Percentiles rank a stretch among this genome's conserved stretches.
phyloP scores from a whole-genome alignment of 1,139 yeast genomes.

The Kluyveromyces sp. region DNA sequence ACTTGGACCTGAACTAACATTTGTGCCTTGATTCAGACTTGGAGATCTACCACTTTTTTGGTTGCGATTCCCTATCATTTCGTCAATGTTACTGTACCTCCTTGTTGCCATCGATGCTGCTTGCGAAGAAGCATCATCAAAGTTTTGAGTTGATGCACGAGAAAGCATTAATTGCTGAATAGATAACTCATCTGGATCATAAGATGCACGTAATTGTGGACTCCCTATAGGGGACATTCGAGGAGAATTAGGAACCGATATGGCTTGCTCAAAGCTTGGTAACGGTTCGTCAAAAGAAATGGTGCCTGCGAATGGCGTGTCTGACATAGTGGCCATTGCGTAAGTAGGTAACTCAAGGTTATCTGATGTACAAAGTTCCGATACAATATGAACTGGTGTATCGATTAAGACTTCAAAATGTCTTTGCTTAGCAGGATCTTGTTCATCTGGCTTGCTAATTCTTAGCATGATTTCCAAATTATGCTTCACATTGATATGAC shows the following conservation, averaged over 20 bases:
- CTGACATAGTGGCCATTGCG: conserved; percentile 35
- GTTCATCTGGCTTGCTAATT: conserved; percentile 56
- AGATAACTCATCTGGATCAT: conserved; percentile 22
- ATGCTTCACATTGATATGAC: conserved; percentile 66
- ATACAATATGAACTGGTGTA: conserved; percentile 68
- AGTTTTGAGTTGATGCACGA: conserved; percentile 15
- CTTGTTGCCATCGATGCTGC: conserved; percentile 2
- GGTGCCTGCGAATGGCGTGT: conserved; percentile 21
- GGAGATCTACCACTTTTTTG: not conserved
- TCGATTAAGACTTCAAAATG: conserved; percentile 87
- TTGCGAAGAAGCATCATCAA: not conserved
- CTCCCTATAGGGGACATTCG: conserved; percentile 19
- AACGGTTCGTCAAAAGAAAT: conserved; percentile 21
- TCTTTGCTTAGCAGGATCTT: conserved; percentile 52
- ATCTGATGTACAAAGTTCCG: conserved; percentile 62
- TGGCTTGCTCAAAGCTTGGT: conserved; percentile 58
- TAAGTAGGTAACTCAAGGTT: conserved; percentile 69
- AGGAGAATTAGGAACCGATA: conserved; percentile 29
- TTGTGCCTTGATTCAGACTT: not conserved
- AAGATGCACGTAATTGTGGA: conserved; percentile 11
- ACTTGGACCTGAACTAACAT: not conserved
- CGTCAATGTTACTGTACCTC: conserved; percentile 10
- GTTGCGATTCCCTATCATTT: conserved; percentile 2
- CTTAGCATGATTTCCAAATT: conserved; percentile 72
- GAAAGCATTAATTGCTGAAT: conserved; percentile 27